Percentiles rank a stretch among this genome's conserved stretches.
These are phyloP conservation scores for Scleroderma citrinum DNA, from an alignment of 768 basidiomycete species.

Conservation along the genomic window DNA sequence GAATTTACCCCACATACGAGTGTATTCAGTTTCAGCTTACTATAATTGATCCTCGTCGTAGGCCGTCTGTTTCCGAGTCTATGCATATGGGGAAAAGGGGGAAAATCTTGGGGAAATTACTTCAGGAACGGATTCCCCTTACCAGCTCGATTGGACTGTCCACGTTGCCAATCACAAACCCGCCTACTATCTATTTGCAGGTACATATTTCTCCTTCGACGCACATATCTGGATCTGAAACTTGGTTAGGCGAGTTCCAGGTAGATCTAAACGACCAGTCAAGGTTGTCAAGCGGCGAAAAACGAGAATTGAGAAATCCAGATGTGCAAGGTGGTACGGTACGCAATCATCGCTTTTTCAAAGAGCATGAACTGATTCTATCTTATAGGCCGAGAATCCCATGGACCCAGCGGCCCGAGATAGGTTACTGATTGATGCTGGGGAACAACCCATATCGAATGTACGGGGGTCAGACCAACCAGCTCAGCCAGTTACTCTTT, in stretches of 20 bases:
- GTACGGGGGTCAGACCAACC: too few relatives aligned
- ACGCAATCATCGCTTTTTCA: not conserved
- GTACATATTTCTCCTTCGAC: constrained; percentile 1
- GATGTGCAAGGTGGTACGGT: not conserved
- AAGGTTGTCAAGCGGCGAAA: too few relatives aligned
- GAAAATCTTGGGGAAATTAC: constrained; percentile 27
- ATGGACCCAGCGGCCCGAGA: not conserved
- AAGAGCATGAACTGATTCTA: not conserved
- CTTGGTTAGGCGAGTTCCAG: not conserved
- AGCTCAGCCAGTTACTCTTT: not conserved
- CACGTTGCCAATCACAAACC: constrained; percentile 32
- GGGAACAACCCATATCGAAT: not conserved
- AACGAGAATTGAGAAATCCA: constrained; percentile 1
- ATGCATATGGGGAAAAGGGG: constrained; percentile 21
- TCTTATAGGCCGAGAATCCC: not conserved
- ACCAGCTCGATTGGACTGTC: constrained; percentile 23
- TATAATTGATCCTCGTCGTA: not conserved
- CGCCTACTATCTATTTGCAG: constrained; percentile 12
- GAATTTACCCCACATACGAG: not conserved
- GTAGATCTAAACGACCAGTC: too few relatives aligned
- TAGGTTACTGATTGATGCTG: not conserved
- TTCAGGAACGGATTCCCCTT: constrained; percentile 5
- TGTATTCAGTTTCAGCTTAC: not conserved
- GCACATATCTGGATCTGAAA: not conserved
- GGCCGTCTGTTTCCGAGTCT: constrained; percentile 31